These are phyloP conservation scores for Brassica incana DNA, from an alignment of 345 rosid species.

Conservation along the genomic window DNA sequence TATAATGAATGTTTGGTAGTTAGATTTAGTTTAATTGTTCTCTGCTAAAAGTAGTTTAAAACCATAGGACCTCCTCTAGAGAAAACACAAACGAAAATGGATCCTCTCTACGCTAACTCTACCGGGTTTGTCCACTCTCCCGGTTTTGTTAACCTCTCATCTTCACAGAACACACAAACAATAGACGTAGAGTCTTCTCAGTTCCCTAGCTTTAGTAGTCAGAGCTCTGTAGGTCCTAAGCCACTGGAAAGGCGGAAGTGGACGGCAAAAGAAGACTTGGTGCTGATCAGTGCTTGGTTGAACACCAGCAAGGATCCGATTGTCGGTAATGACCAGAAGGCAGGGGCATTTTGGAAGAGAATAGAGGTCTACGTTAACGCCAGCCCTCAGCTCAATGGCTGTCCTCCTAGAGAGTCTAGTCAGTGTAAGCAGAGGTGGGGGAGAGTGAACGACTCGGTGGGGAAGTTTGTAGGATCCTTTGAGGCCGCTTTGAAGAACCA, in stretches of 20 bases:
- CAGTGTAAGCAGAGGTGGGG: background rate
- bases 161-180: background rate
- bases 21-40: background rate
- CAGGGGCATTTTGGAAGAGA: background rate
- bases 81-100: background rate
- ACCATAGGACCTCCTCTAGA: background rate
- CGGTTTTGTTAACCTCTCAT: background rate
- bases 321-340: background rate
- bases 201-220: background rate
- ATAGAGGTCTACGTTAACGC: background rate
- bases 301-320: conserved; percentile 1
- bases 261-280: background rate
- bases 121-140: background rate
- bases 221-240: background rate
- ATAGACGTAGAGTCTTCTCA: background rate
- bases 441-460: background rate
- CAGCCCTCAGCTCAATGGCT: background rate
- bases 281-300: conserved; percentile 1
- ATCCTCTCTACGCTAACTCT: background rate
- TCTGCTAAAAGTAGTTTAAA: background rate
- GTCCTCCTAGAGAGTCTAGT: background rate
- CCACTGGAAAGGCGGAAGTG: background rate
- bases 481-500: background rate
- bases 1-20: background rate
- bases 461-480: background rate